Evolutionary conservation across 179 eudicot species (phyloP).

Genomic region (Beta lomatogona): DNA sequence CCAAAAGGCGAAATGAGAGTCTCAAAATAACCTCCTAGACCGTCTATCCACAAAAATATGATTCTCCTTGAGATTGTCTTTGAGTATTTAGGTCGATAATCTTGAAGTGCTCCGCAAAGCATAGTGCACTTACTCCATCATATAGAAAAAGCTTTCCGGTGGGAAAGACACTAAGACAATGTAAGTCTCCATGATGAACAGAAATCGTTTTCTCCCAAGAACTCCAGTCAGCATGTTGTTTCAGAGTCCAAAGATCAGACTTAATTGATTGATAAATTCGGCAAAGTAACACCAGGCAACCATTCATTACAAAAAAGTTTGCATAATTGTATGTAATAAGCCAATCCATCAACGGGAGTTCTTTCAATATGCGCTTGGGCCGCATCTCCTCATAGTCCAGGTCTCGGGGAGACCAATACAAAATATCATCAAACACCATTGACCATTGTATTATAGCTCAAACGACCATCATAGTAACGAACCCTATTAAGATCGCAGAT

Average conservation of each 20-base stretch:
- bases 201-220: slow-evolving; percentile 12
- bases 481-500: background rate
- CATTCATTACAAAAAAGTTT: slow-evolving; percentile 1
- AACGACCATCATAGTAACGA: background rate
- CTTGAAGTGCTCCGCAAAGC: no score
- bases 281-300: background rate
- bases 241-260: slow-evolving; percentile 15
- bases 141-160: background rate
- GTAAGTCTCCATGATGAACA: background rate
- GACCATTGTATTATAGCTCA: background rate
- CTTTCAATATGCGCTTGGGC: background rate
- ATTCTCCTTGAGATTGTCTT: no score
- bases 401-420: background rate
- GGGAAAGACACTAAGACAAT: background rate
- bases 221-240: slow-evolving; percentile 1
- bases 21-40: no score
- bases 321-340: background rate
- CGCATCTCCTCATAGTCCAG: background rate
- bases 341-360: slow-evolving; percentile 10
- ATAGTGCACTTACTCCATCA: no score
- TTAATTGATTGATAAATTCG: background rate
- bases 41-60: no score
- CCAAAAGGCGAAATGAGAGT: no score
- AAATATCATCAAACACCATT: background rate
- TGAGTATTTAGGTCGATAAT: no score